Conservation (phyloP, 129 eudicot genomes). For the Mikania micrantha region DNA sequence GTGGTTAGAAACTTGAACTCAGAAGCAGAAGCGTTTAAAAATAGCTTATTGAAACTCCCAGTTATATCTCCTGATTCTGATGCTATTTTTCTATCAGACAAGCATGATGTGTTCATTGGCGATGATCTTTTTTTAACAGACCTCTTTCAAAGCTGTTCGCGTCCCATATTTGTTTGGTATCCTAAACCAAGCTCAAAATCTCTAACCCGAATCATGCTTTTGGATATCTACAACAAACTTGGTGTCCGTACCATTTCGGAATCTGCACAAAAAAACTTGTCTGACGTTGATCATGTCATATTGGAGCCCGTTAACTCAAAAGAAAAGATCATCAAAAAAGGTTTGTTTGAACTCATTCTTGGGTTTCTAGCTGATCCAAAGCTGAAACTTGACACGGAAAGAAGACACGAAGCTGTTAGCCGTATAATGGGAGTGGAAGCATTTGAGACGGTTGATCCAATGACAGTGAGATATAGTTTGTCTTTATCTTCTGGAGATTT, state of each 20-base stretch:
- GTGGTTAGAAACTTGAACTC: constrained; percentile 27
- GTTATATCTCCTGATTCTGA: constrained; percentile 22
- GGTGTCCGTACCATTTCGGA: constrained; percentile 45
- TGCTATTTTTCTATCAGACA: constrained; percentile 26
- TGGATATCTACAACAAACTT: constrained; percentile 32
- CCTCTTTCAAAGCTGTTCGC: constrained; percentile 30
- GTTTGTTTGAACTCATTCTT: constrained; percentile 38
- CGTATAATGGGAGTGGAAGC: constrained; percentile 23
- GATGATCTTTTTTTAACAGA: constrained; percentile 49
- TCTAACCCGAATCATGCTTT: constrained; percentile 27
- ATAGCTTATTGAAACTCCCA: constrained; percentile 31
- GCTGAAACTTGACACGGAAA: constrained; percentile 22
- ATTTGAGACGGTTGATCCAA: constrained; percentile 32
- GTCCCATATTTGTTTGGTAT: constrained; percentile 44
- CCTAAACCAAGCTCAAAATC: constrained; percentile 31
- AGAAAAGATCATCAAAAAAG: constrained; percentile 21
- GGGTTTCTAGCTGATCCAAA: constrained; percentile 38
- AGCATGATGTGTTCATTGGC: constrained; percentile 39
- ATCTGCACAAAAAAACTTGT: constrained; percentile 21
- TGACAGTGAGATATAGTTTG: constrained; percentile 24
- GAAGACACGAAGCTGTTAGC: constrained; percentile 32
- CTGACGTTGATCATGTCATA: constrained; percentile 6
- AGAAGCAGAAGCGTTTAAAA: constrained; percentile 10
- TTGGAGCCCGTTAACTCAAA: not conserved
- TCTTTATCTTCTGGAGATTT: constrained; percentile 27